Percentiles rank a stretch among this genome's conserved stretches.
Evolutionary conservation across 2,329 filamentous ascomycete species (phyloP).

Genomic region (Diaporthe eres): DNA sequence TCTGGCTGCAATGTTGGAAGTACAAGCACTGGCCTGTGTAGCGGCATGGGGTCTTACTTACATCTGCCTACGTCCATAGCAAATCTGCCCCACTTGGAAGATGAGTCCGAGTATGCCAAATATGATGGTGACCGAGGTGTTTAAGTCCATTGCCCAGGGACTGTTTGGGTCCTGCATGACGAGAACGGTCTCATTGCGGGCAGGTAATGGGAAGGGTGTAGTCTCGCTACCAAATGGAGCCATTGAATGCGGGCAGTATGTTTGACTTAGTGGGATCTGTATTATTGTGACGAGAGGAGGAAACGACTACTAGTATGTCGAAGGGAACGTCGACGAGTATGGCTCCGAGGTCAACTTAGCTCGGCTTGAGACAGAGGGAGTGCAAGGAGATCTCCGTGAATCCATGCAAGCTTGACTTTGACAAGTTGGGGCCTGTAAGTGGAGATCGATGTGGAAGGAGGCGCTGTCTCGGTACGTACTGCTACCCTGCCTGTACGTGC

Average conservation of each 20-base stretch:
- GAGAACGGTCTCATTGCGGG: not conserved
- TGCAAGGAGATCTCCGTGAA: conserved; percentile 38
- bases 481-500: conserved; percentile 36
- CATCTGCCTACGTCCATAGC: not conserved
- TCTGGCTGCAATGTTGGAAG: not conserved
- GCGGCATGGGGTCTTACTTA: not conserved
- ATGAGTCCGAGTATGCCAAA: conserved; percentile 13
- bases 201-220: not conserved
- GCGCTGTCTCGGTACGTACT: conserved; percentile 36
- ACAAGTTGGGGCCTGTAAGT: conserved; percentile 39
- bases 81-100: not conserved
- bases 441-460: conserved; percentile 39
- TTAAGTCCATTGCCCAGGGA: conserved; percentile 32
- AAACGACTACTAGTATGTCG: conserved; percentile 40
- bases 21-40: not conserved
- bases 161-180: not conserved
- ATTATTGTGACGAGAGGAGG: conserved; percentile 27
- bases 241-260: not conserved
- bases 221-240: not conserved
- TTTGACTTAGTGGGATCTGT: no score
- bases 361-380: conserved; percentile 30
- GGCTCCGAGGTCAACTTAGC: conserved; percentile 31
- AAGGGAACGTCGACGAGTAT: conserved; percentile 31
- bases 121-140: conserved; percentile 18
- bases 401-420: conserved; percentile 35